Evolutionary conservation across 2,329 filamentous ascomycete species (phyloP), one percentile per base, ranked within the genome.

Genomic region (Fonsecaea pugnacius): DNA sequence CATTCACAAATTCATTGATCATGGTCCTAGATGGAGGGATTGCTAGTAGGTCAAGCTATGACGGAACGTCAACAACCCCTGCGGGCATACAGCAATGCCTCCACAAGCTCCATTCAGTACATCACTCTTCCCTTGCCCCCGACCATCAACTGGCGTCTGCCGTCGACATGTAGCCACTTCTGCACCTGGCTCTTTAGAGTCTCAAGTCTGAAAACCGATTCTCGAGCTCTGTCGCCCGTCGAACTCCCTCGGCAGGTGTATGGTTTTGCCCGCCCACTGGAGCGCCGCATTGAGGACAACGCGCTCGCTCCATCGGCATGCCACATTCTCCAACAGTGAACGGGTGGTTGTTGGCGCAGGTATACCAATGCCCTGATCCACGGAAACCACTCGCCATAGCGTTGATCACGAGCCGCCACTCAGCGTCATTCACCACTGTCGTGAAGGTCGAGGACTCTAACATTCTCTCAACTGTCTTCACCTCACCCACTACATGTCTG

Each of bases 301-400:
- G 32, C n/a, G 50, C 46, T 21, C 24, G 14, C 35, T 61, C n/a
- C 50, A 53, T 61, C 12, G 59, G 46, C 48, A 58, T 33, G 21
- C 54, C 54, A 55, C 61, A 59, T 21, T 63, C 55, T 7, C 54
- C 54, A 14, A 65, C 33, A 10, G 40, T 27, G 43, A 64, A 63
- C 55, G 40, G 82, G 70, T 88, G 84, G 0, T 81, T 80, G 62
- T 86, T 85, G 27, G 67, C 74, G 66, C 85, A 88, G 0, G 75
- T 78, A 72, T 88, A 89, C 87, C 86, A 89, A 67, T 88, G 85
- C 0, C 87, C 87, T 0, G 82, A 85, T 0, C 83, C 81, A 0
- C 58, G 65, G 40, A 86, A 82, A 65, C 84, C 82, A 0, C 54
- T 62, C 0, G 80, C 72, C 84, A 88, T 87, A 2, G 85, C 84